Percentiles rank a stretch among this genome's conserved stretches.
Evolutionary conservation across 148 eudicot genomes (phyloP).

Genomic region (Beta vulgaris): DNA sequence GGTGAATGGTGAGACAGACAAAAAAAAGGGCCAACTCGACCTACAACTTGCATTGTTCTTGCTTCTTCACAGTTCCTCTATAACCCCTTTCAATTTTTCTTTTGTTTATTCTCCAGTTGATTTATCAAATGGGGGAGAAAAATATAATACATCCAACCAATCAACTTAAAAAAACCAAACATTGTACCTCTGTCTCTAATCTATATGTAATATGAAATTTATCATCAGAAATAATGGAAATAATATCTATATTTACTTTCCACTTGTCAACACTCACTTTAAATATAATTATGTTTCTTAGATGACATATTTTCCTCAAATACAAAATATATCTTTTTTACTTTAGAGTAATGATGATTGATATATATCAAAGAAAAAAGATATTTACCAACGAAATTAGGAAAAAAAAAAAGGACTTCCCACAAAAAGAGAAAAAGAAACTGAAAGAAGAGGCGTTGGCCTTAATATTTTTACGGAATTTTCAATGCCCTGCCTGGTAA

Average conservation of each 20-base stretch:
- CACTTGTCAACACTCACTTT: neutral
- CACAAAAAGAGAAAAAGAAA: too few species aligned
- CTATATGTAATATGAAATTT: neutral
- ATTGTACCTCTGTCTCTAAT: neutral
- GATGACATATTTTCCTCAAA: too few species aligned
- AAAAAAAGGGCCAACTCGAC: conserved; percentile 5
- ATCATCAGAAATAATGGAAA: neutral
- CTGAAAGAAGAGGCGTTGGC: too few species aligned
- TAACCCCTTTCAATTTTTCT: neutral
- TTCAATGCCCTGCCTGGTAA: too few species aligned
- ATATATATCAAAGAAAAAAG: too few species aligned
- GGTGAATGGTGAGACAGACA: conserved; percentile 2
- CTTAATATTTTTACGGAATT: too few species aligned
- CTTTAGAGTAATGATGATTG: too few species aligned
- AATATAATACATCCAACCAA: neutral
- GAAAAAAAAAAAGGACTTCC: too few species aligned
- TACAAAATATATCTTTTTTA: too few species aligned
- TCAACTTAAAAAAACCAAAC: neutral
- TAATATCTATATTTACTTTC: neutral
- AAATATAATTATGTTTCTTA: neutral
- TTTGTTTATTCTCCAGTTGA: neutral
- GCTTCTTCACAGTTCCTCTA: neutral
- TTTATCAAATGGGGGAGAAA: neutral
- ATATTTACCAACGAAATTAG: too few species aligned
- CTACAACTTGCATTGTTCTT: conserved; percentile 10